Evolutionary conservation across 495 filamentous ascomycete genomes (phyloP).

Genomic region (Xylaria nigripes): DNA sequence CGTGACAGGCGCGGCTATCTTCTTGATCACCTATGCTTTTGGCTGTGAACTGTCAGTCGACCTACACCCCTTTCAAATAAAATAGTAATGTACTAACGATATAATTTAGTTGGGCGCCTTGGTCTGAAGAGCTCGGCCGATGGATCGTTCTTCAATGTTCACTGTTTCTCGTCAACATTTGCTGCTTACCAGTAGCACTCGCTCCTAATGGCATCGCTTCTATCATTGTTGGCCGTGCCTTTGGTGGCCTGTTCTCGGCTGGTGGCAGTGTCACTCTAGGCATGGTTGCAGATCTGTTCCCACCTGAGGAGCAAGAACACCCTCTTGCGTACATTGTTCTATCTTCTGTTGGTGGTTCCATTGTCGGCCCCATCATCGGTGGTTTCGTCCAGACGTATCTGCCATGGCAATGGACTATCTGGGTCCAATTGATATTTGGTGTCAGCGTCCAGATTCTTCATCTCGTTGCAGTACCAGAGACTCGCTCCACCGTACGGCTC

Average conservation of each 20-base stretch:
- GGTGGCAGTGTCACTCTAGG: conserved; percentile 75
- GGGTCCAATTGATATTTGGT: conserved; percentile 71
- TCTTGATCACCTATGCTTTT: conserved; percentile 67
- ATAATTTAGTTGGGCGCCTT: conserved; percentile 56
- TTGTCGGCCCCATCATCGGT: conserved; percentile 54
- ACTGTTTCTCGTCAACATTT: conserved; percentile 66
- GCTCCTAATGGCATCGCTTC: conserved; percentile 51
- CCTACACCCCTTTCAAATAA: background rate
- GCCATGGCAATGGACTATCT: conserved; percentile 70
- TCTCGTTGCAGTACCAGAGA: conserved; percentile 58
- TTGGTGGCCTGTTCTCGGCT: conserved; percentile 66
- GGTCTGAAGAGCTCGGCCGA: conserved; percentile 70
- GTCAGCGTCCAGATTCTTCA: conserved; percentile 56
- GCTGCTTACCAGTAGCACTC: conserved; percentile 63
- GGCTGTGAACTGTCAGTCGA: conserved; percentile 56
- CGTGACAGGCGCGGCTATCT: conserved; percentile 60
- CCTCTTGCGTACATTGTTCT: conserved; percentile 62
- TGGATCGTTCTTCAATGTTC: conserved; percentile 62
- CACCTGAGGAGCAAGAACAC: conserved; percentile 57
- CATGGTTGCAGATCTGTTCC: conserved; percentile 76
- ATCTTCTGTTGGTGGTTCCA: conserved; percentile 52
- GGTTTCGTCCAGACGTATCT: conserved; percentile 49
- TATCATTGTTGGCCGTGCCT: conserved; percentile 55
- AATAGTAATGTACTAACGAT: conserved; percentile 4
- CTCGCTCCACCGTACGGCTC: conserved; percentile 55